Percentiles rank a stretch among this genome's conserved stretches.
Conservation (phyloP, 2,329 filamentous ascomycete genomes). For the Fusarium praegraminearum region DNA sequence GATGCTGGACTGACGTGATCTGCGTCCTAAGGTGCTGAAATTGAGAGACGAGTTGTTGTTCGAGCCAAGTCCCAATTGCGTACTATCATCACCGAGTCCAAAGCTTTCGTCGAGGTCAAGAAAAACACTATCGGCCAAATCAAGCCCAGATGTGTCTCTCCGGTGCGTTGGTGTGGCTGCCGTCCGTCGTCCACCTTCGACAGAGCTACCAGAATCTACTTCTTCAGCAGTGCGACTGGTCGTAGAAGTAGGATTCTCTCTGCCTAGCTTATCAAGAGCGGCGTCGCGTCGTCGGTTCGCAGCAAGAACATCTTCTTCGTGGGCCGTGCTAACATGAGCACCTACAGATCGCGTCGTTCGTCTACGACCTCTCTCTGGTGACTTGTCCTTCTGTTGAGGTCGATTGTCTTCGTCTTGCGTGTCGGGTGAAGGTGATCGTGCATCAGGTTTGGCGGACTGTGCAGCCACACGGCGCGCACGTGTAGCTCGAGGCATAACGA, state of each 20-base stretch:
- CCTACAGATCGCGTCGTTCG: conserved; percentile 44
- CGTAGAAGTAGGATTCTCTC: conserved; percentile 51
- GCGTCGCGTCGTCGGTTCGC: conserved; percentile 52
- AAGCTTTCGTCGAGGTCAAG: conserved; percentile 59
- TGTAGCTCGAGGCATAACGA: conserved; percentile 49
- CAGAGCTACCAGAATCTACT: conserved; percentile 50
- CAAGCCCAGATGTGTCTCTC: conserved; percentile 61
- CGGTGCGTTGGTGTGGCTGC: conserved; percentile 52
- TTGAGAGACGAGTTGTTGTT: conserved; percentile 61
- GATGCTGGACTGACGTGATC: conserved; percentile 63
- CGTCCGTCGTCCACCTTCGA: conserved; percentile 55
- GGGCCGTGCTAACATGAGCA: conserved; percentile 35
- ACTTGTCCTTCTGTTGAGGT: conserved; percentile 23
- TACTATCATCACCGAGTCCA: conserved; percentile 55
- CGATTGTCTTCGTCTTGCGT: conserved; percentile 29
- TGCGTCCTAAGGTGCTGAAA: conserved; percentile 60
- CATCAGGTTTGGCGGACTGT: conserved; percentile 40
- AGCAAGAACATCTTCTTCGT: conserved; percentile 46
- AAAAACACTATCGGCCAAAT: conserved; percentile 63
- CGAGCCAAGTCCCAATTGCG: conserved; percentile 53
- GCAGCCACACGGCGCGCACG: conserved; percentile 47
- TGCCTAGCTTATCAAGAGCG: conserved; percentile 53
- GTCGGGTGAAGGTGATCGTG: conserved; percentile 37
- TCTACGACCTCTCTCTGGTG: conserved; percentile 43
- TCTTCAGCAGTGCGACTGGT: conserved; percentile 45